Evolutionary conservation across 352 stramenopile genomes (phyloP).

Genomic region (Globisporangium acanthophoron): DNA sequence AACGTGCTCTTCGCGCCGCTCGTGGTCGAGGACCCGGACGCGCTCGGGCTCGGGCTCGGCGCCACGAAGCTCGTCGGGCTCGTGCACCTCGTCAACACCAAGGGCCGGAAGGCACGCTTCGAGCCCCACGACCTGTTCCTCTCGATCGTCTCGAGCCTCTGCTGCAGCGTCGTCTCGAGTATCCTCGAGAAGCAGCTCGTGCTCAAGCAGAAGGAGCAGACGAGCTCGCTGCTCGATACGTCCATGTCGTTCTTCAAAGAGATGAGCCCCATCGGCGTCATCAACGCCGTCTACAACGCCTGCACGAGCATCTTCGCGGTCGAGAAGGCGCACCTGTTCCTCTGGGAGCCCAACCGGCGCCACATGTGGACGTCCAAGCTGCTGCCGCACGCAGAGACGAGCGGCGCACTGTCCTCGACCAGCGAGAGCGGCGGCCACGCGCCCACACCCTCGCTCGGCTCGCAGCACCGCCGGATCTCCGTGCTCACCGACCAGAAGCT

Average conservation of each 20-base stretch:
- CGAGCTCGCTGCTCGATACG: constrained; percentile 50
- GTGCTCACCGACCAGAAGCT: constrained; percentile 61
- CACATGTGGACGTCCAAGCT: constrained; percentile 76
- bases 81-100: constrained; percentile 68
- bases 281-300: constrained; percentile 79
- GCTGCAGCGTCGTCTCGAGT: constrained; percentile 55
- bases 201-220: constrained; percentile 62
- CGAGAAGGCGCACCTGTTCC: constrained; percentile 57
- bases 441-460: constrained; percentile 25
- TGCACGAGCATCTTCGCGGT: constrained; percentile 59
- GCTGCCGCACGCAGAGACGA: constrained; percentile 19
- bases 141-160: constrained; percentile 67
- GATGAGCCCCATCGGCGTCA: constrained; percentile 69
- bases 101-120: constrained; percentile 52
- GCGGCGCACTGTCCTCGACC: constrained; percentile 7
- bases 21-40: constrained; percentile 40
- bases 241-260: constrained; percentile 81
- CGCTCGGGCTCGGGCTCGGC: constrained; percentile 10
- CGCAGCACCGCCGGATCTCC: constrained; percentile 45
- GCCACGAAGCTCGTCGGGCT: constrained; percentile 53
- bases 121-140: constrained; percentile 69
- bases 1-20: constrained; percentile 66
- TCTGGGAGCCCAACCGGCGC: constrained; percentile 45
- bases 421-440: constrained; percentile 7
- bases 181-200: constrained; percentile 68